Evolutionary conservation across 2,329 filamentous ascomycete genomes (phyloP).

Genomic region (Colletotrichum karsti): DNA sequence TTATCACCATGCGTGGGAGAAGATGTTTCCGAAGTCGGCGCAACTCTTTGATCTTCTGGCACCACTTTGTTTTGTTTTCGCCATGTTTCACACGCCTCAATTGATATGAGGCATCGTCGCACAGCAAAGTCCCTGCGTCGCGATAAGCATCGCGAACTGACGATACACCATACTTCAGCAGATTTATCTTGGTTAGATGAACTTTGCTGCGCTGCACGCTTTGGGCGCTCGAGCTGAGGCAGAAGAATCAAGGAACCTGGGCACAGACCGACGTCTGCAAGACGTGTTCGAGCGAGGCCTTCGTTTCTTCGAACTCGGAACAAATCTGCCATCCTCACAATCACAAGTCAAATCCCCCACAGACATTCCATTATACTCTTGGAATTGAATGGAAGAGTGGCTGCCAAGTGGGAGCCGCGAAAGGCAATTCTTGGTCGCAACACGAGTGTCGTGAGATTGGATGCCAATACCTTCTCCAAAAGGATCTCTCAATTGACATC

Average conservation of each 20-base stretch:
- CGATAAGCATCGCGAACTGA: too few relatives aligned
- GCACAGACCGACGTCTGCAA: background rate
- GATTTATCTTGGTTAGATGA: too few relatives aligned
- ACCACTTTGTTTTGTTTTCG: background rate
- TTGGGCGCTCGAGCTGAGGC: background rate
- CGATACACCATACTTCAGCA: too few relatives aligned
- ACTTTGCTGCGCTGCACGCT: background rate
- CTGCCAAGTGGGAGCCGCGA: background rate
- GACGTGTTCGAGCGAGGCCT: background rate
- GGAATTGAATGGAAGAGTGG: background rate
- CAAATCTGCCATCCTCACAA: background rate
- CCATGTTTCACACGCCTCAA: background rate
- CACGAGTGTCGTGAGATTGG: background rate
- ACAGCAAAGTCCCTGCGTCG: too few relatives aligned
- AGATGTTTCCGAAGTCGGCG: background rate
- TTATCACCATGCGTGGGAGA: background rate
- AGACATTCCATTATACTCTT: background rate
- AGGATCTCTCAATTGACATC: background rate
- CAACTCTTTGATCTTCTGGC: background rate
- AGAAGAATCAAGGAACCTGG: background rate
- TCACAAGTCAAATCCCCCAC: background rate
- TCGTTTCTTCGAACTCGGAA: background rate
- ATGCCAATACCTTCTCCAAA: background rate
- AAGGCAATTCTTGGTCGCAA: background rate
- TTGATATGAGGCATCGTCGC: background rate